Base-by-base conservation (phyloP, 2,329 filamentous ascomycete species). In the Emergomyces orientalis region DNA sequence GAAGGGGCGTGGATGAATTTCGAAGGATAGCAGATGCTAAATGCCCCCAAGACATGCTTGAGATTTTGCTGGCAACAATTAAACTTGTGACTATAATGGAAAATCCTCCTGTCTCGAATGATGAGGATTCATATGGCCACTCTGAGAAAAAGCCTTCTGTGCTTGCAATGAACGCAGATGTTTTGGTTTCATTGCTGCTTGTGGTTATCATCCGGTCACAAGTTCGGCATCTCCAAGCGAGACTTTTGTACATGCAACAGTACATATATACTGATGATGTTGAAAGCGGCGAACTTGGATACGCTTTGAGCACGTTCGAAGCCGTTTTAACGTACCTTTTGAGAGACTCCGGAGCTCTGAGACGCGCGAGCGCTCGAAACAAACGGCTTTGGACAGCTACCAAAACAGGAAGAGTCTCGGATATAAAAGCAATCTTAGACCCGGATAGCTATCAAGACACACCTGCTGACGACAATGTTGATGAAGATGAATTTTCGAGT, bases 261-360 rank as follows among this genome's bases (percentile, higher is more conserved):
- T 99, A 97, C 72, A 94, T 97, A 68, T 99, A 96, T 75, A 92
- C 96, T 59, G 94, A 97, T 69, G 94, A 99, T 76, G 91, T 99
- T 9, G 94, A 99, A 68, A 95, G 87, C 65, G 94, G 94, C 58
- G 94, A 99, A 76, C 88, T 95, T 80, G 94, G 94, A 9, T 99
- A 99, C 75, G 92, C 93, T 0, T 76, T 99, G 59, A 97, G 93
- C 75, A 99, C 94, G 0, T 90, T 97, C 64, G 94, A 99, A 74
- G 94, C 91, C 7, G 94, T 99, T 0, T 76, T 99, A 41, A 87
- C 90, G 1, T 97, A 99, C 72, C 83, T 99, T 2, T 84, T 87
- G 9, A 84, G 87, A 65, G 92, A 96, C 71, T 96, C 93, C 0
- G 86, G 85, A 17, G 89, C 88, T 4, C 78, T 99, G 63, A 85